Base-by-base conservation (phyloP, 306 rosid genomes). In the Begonia fuchsioides region DNA sequence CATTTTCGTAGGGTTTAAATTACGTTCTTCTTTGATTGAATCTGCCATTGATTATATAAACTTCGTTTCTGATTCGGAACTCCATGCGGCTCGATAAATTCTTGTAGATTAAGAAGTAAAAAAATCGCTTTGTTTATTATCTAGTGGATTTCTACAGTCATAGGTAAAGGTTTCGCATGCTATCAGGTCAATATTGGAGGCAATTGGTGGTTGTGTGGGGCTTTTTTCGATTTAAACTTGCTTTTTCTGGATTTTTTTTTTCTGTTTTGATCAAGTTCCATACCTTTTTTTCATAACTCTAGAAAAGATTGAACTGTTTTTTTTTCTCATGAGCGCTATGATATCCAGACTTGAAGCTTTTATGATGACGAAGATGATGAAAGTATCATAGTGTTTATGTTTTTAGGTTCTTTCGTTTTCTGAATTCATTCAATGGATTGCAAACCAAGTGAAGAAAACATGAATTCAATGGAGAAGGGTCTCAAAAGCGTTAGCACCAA, bases 401-500 rank as follows among this genome's bases (percentile, higher is more conserved):
- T 20, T 4, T 44, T 5, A 19, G 41, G 44, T 50, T n/a, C n/a
- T n/a, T n/a, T n/a, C n/a, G n/a, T n/a, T n/a, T n/a, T n/a, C n/a
- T 68, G 51, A 43, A 65, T 53, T 59, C 14, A 35, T 18, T 59
- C 51, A 57, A 76, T 81, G 90, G 65, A 58, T 56, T 41, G 57
- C 61, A 26, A 71, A 55, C 50, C 52, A 47, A 76, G 56, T 53
- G 58, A 57, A 54, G 43, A 26, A 26, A 43, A 15, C 44, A 52
- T 13, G 41, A 75, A 19, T 60, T 51, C 77, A n/a, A 69, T 63
- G 68, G 49, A 64, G 51, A 70, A 56, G 57, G 72, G 74, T 11
- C 39, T 18, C 13, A 82, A 67, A 64, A 78, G 71, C 65, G 17
- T 68, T 12, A 84, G 85, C 64, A 69, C 66, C 65, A 90, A 76